Evolutionary conservation across 768 basidiomycete genomes (phyloP).

Genomic region (Pisolithus microcarpus): DNA sequence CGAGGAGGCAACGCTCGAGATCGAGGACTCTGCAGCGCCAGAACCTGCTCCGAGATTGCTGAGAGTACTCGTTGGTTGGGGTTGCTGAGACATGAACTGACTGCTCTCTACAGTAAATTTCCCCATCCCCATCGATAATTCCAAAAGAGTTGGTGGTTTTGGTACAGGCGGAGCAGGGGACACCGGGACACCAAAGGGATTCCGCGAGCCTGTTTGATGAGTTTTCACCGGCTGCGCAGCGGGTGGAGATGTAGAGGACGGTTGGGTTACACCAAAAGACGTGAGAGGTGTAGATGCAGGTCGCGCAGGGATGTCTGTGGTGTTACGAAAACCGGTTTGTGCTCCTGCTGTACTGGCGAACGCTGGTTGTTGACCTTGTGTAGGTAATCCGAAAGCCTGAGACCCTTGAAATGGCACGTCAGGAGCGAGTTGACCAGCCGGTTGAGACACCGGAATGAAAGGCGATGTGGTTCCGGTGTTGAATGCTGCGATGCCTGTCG

Average conservation of each 20-base stretch:
- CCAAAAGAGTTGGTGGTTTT: conserved; percentile 73
- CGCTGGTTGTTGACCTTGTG: conserved; percentile 7
- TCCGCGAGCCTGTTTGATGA: conserved; percentile 89
- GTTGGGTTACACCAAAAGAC: conserved; percentile 23
- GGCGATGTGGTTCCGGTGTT: conserved; percentile 18
- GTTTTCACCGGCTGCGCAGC: conserved; percentile 62
- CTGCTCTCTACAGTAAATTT: conserved; percentile 15
- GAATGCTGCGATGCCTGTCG: conserved; percentile 50
- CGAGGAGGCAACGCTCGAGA: conserved; percentile 67
- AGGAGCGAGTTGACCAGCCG: not conserved
- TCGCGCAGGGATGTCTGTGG: conserved; percentile 38
- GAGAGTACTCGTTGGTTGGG: conserved; percentile 26
- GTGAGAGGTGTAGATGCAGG: conserved; percentile 71
- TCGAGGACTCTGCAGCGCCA: conserved; percentile 36
- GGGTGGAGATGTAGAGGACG: conserved; percentile 34
- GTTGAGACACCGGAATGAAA: conserved; percentile 9
- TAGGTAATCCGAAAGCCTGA: conserved; percentile 1
- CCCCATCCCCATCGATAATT: conserved; percentile 54
- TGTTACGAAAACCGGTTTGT: not conserved
- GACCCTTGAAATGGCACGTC: not conserved
- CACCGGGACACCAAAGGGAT: conserved; percentile 84
- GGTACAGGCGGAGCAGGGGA: conserved; percentile 59
- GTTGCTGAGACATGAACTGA: conserved; percentile 25
- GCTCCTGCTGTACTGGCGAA: conserved; percentile 4
- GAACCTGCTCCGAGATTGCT: conserved; percentile 22